Conservation (phyloP, 2,329 filamentous ascomycete genomes). For the Teratosphaeria epicoccoides region DNA sequence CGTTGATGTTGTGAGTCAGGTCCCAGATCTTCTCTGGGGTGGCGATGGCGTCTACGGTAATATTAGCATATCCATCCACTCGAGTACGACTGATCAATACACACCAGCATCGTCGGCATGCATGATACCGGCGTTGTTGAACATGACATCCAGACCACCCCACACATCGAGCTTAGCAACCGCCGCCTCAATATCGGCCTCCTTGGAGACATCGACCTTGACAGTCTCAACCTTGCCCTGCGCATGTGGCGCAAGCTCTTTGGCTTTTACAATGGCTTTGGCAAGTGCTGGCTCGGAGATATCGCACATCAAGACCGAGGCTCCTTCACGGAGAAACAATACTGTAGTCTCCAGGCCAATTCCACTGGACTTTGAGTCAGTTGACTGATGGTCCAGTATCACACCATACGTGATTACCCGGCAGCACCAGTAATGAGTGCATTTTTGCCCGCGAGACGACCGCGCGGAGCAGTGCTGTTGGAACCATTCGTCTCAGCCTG, state of each 20-base stretch:
- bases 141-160: constrained; percentile 84
- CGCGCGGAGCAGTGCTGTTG: constrained; percentile 13
- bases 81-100: constrained; percentile 2
- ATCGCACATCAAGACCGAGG: constrained; percentile 74
- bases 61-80: background rate
- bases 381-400: background rate
- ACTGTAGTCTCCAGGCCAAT: constrained; percentile 89
- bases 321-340: constrained; percentile 81
- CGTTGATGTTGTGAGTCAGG: constrained; percentile 84
- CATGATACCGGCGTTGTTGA: constrained; percentile 98
- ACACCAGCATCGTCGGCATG: constrained; percentile 52
- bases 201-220: constrained; percentile 74
- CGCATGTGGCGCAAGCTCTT: constrained; percentile 48
- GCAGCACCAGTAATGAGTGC: constrained; percentile 74
- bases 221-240: constrained; percentile 54
- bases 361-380: constrained; percentile 46
- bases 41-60: constrained; percentile 50
- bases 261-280: constrained; percentile 64
- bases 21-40: constrained; percentile 92
- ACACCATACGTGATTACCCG: constrained; percentile 45
- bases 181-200: constrained; percentile 63
- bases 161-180: constrained; percentile 67
- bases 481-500: constrained; percentile 9
- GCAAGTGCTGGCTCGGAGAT: constrained; percentile 70
- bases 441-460: constrained; percentile 54